These are phyloP conservation scores for Yamadazyma epiphylla DNA, from an alignment of 1,139 yeast species.

Conservation along the genomic window DNA sequence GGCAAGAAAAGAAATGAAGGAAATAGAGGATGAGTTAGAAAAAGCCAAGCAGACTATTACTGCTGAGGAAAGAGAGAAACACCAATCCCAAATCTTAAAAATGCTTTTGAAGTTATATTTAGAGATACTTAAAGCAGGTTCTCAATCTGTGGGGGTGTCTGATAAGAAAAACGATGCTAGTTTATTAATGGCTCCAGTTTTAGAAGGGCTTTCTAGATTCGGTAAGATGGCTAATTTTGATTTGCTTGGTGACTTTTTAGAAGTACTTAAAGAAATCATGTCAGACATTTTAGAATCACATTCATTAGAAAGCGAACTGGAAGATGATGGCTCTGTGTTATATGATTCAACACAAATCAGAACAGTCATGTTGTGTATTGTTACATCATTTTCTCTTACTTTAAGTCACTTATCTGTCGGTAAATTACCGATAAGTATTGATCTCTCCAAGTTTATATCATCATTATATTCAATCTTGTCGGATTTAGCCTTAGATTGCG, in stretches of 20 bases:
- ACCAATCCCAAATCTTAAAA: slow-evolving; percentile 81
- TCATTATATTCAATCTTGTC: slow-evolving; percentile 66
- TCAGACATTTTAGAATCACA: slow-evolving; percentile 38
- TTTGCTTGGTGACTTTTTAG: slow-evolving; percentile 85
- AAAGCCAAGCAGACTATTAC: slow-evolving; percentile 86
- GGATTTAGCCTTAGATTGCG: slow-evolving; percentile 72
- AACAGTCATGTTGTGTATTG: slow-evolving; percentile 75
- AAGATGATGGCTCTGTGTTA: slow-evolving; percentile 24
- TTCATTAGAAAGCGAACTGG: slow-evolving; percentile 20
- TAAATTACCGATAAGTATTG: slow-evolving; percentile 55
- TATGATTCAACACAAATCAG: slow-evolving; percentile 44
- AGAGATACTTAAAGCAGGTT: slow-evolving; percentile 61
- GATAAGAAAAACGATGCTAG: slow-evolving; percentile 48
- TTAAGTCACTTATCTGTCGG: slow-evolving; percentile 65
- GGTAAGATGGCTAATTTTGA: slow-evolving; percentile 94
- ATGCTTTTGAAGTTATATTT: slow-evolving; percentile 68
- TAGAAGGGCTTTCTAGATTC: slow-evolving; percentile 86
- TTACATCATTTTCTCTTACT: slow-evolving; percentile 82
- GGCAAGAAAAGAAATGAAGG: slow-evolving; percentile 78
- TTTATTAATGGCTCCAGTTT: slow-evolving; percentile 70
- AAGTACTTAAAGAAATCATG: slow-evolving; percentile 79
- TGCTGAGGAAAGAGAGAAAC: slow-evolving; percentile 78
- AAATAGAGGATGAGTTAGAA: slow-evolving; percentile 84
- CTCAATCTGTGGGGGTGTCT: slow-evolving; percentile 16
- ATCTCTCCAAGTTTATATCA: slow-evolving; percentile 67